Evolutionary conservation across 2,329 filamentous ascomycete species (phyloP).

Genomic region (Colletotrichum coccodes): DNA sequence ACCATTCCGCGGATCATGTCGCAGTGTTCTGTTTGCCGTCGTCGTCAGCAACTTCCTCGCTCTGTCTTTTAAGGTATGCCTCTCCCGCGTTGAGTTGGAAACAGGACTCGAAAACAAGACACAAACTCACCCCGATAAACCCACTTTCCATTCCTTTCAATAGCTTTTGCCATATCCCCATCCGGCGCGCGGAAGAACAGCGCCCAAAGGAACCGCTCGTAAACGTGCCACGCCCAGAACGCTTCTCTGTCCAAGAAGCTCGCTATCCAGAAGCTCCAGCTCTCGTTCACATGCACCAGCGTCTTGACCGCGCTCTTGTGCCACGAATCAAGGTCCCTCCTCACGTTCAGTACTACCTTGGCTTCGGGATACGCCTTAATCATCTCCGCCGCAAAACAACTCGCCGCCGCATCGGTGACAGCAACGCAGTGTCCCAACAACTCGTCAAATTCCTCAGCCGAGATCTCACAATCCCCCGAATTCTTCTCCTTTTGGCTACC

Average conservation of each 20-base stretch:
- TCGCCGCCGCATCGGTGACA: slow-evolving; percentile 53
- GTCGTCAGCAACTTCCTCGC: not conserved
- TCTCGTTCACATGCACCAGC: slow-evolving; percentile 35
- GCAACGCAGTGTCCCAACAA: slow-evolving; percentile 44
- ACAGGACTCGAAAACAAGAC: not conserved
- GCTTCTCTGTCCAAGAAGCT: slow-evolving; percentile 40
- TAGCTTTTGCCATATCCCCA: slow-evolving; percentile 39
- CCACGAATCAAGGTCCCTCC: slow-evolving; percentile 53
- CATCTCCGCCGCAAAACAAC: slow-evolving; percentile 51
- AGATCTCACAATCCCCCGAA: slow-evolving; percentile 17
- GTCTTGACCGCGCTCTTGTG: slow-evolving; percentile 42
- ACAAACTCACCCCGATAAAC: slow-evolving; percentile 34
- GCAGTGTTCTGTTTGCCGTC: slow-evolving; percentile 39
- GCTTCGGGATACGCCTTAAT: slow-evolving; percentile 40
- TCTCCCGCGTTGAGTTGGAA: not conserved
- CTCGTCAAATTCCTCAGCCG: slow-evolving; percentile 39
- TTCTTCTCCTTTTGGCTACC: not conserved
- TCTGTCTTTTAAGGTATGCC: no score
- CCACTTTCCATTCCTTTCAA: slow-evolving; percentile 41
- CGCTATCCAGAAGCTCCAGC: slow-evolving; percentile 42
- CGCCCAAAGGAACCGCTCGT: slow-evolving; percentile 42
- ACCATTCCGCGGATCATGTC: slow-evolving; percentile 47
- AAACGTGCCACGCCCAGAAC: slow-evolving; percentile 46
- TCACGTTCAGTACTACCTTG: slow-evolving; percentile 55
- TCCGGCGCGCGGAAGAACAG: slow-evolving; percentile 42